Percentiles rank a stretch among this genome's conserved stretches.
Conservation (phyloP, 495 filamentous ascomycete species). For the Podospora pseudoanserina region DNA sequence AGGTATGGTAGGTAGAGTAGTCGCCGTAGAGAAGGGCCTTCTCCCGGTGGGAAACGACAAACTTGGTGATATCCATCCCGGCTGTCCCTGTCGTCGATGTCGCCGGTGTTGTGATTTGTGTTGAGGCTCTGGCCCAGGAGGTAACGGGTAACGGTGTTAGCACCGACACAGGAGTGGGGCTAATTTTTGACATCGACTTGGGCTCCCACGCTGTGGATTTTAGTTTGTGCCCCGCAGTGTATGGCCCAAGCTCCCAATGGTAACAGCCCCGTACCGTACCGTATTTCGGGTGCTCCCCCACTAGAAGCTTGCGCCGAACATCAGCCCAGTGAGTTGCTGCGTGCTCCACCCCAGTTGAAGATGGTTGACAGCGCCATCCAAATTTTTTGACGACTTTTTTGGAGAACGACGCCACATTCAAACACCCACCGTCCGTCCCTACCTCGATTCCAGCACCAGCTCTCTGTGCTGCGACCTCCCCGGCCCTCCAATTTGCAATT, state of each 20-base stretch:
- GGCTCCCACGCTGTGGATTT: neutral
- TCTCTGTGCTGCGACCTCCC: neutral
- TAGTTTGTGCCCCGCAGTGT: neutral
- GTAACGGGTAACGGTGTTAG: neutral
- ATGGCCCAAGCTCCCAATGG: neutral
- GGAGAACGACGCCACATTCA: neutral
- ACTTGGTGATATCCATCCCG: conserved; percentile 85
- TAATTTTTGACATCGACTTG: neutral
- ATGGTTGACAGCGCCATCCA: neutral
- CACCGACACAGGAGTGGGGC: neutral
- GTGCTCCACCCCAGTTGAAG: neutral
- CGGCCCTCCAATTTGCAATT: neutral
- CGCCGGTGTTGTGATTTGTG: neutral
- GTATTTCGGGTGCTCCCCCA: neutral
- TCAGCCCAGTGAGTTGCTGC: neutral
- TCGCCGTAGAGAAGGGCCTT: conserved; percentile 82
- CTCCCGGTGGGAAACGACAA: conserved; percentile 71
- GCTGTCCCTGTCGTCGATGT: neutral
- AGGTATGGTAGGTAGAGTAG: conserved; percentile 77
- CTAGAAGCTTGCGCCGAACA: neutral
- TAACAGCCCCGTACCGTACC: neutral
- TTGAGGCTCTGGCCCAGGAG: neutral
- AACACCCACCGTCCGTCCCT: neutral
- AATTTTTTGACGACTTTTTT: neutral
- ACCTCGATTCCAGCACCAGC: neutral